Base-by-base conservation (phyloP, 148 eudicot species). In the Vaccinium macrocarpon region DNA sequence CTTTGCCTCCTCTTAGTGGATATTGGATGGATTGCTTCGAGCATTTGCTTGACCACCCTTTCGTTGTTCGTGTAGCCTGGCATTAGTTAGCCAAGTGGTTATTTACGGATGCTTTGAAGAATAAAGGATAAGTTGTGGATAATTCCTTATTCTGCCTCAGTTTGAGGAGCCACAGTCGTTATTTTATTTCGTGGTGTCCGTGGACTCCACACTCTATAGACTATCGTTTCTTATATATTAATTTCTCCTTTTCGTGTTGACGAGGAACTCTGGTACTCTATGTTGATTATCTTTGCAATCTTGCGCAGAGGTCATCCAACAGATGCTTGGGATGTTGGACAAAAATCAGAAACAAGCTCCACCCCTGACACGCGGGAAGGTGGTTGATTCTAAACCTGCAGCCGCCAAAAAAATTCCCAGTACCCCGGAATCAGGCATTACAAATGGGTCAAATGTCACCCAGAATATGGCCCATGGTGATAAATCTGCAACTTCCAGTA, bases 231-330 rank as follows among this genome's bases (percentile, higher is more conserved):
- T 1, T 27, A 7, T 1, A 8, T 3, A 3, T 13, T 55, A 42
- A 19, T 23, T 56, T 19, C 68, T 19, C 52, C n/a, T 46, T 57
- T 57, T 50, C 14, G 12, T 61, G 12, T 25, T 27, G 27, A 5
- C 27, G 15, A n/a, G 32, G 27, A 16, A 51, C 1, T 76, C 12
- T 12, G 8, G 7, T 11, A 29, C 49, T 71, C n/a, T 13, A 23
- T 56, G 42, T 29, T 52, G 48, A 52, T 70, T 68, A 49, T 64
- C 42, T 48, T 59, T 53, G 8, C 66, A 62, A 57, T 66, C 62
- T 35, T 76, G 84, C 59, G 81, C 94, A 92, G 97, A 88, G 80
- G 93, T 91, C 82, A 88, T 89, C 70, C 91, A 89, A 84, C 90
- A 89, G 79, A 93, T 92, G 93, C 88, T 83, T 81, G 81, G 84